Conservation (phyloP, 192 early-diverging fungal genomes). For the Mortierella claussenii region DNA sequence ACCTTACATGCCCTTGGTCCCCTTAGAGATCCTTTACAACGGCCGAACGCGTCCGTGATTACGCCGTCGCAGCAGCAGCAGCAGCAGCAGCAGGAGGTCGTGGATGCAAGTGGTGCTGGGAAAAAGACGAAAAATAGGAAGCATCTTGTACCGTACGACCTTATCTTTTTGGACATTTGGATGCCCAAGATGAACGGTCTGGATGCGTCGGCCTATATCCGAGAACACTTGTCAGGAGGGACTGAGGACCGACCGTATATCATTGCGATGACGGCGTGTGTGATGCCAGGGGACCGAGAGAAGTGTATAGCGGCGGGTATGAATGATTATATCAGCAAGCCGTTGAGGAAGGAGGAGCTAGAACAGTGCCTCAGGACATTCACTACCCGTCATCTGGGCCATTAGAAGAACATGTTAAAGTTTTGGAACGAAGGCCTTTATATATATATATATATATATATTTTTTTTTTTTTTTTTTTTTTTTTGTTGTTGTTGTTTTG, state of each 20-base stretch:
- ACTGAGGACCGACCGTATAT: slow-evolving; percentile 25
- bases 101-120: not conserved
- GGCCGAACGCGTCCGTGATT: not conserved
- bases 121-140: not conserved
- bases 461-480: not conserved
- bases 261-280: slow-evolving; percentile 51
- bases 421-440: not conserved
- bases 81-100: not conserved
- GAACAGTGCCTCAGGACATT: slow-evolving; percentile 34
- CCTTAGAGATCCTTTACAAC: no score
- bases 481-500: not conserved
- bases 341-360: slow-evolving; percentile 40
- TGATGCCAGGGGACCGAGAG: slow-evolving; percentile 51
- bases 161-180: slow-evolving; percentile 55
- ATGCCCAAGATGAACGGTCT: slow-evolving; percentile 59
- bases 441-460: not conserved
- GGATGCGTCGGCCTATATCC: slow-evolving; percentile 44
- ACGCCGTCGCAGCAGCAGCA: not conserved
- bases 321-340: slow-evolving; percentile 61
- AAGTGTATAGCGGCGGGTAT: slow-evolving; percentile 58
- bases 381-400: slow-evolving; percentile 8
- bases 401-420: no score
- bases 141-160: slow-evolving; percentile 39
- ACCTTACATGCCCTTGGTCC: no score
- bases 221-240: slow-evolving; percentile 21